Evolutionary conservation across 75 land plant genomes (phyloP), one percentile per base, ranked within the genome.

Genomic region (Pseudotsuga menziesii): DNA sequence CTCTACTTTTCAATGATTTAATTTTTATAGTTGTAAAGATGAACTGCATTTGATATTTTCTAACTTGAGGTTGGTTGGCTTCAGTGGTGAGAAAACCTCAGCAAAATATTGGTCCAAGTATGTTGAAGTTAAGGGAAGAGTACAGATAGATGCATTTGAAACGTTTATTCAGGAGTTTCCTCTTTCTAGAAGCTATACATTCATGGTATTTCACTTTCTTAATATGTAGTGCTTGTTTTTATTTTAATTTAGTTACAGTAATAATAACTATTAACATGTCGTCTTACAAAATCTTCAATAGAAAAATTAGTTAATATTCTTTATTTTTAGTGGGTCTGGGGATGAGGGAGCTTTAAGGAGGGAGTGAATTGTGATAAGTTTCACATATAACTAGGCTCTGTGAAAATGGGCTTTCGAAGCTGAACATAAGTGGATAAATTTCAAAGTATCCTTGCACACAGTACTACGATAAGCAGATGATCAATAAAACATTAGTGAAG

Each of bases 91-190:
- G 77, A 91, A 82, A 70, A 78, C 93, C 23, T 86, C 91, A n/a
- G 76, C 84, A 16, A 84, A 91, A 57, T 89, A 86, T 14, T 97
- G 99, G 99, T 86, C 95, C 14, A 77, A 79, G 67, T 76, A 81
- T 22, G 77, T 97, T 58, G 99, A 97, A 78, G 85, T 97, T 39
- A 97, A 97, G 80, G 99, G 99, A 48, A 88, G 98, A 83, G 99
- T 97, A 20, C 89, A 86, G 78, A 73, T 89, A 54, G 91, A 89
- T 83, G 92, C 98, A 63, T 87, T 97, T 82, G 91, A 85, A 64
- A 97, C 91, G 77, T 97, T 94, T 77, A 85, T 97, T 26, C 89
- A 91, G 79, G 94, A 94, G 60, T 93, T 97, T 26, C 92, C 79
- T 27, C 78, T 80, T 74, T 97, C 99, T 14, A 83, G 93, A 29